Conservation (phyloP, 2,329 filamentous ascomycete genomes). For the Fusarium sp. region DNA sequence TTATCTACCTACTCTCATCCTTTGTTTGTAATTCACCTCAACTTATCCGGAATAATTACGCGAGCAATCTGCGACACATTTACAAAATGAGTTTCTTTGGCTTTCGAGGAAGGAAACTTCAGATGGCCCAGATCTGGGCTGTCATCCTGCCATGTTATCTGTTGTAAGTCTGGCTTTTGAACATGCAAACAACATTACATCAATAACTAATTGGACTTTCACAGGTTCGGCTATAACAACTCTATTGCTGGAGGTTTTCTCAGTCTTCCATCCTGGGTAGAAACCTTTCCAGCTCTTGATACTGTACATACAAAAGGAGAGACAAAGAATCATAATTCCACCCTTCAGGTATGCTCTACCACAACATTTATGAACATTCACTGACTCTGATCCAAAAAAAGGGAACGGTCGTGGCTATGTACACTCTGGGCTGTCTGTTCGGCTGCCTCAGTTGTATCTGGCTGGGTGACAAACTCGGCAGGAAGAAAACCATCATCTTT, state of each 20-base stretch:
- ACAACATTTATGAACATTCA: accelerated
- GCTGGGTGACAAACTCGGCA: constrained; percentile 6
- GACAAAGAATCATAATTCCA: neutral
- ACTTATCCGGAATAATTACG: no score
- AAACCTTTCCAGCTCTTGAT: constrained; percentile 6
- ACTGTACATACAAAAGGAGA: constrained; percentile 3
- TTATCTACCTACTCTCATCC: no score
- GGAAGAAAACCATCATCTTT: constrained; percentile 2
- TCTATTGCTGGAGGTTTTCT: constrained; percentile 7
- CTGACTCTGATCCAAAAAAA: accelerated
- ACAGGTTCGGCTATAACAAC: constrained; percentile 1
- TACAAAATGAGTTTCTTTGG: neutral
- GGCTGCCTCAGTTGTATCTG: constrained; percentile 10
- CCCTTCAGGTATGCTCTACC: neutral
- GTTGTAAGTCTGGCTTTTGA: neutral
- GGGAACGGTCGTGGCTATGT: constrained; percentile 6
- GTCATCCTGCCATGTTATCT: constrained; percentile 10
- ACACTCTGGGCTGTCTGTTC: constrained; percentile 2
- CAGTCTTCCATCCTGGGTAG: constrained; percentile 2
- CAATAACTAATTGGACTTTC: accelerated
- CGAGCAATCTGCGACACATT: no score
- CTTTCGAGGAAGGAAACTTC: constrained; percentile 1
- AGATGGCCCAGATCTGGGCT: constrained; percentile 8
- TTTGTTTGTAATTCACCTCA: no score
- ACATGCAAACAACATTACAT: neutral